Conservation (phyloP, 345 rosid species). For the Mercurialis annua region DNA sequence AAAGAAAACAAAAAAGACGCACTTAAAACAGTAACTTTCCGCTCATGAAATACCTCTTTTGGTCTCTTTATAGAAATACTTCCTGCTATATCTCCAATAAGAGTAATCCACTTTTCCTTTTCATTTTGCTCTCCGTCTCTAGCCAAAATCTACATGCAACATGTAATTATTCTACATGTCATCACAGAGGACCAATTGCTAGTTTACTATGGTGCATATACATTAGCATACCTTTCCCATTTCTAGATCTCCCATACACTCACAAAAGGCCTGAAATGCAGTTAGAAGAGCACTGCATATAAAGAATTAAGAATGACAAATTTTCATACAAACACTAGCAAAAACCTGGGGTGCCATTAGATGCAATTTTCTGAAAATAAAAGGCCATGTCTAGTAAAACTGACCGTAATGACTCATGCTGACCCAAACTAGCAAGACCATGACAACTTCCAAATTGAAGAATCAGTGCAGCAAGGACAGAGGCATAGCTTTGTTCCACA, state of each 20-base stretch:
- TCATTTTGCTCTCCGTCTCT: conserved; percentile 81
- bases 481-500: conserved; percentile 84
- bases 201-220: background rate
- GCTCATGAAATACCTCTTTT: conserved; percentile 59
- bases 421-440: conserved; percentile 79
- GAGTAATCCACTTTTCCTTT: conserved; percentile 88
- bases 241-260: conserved; percentile 97
- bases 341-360: background rate
- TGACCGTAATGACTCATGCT: conserved; percentile 79
- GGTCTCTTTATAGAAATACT: conserved; percentile 96
- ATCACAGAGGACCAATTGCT: background rate
- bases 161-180: conserved; percentile 8
- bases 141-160: conserved; percentile 65
- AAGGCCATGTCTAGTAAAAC: conserved; percentile 7
- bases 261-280: conserved; percentile 95
- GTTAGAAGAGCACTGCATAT: conserved; percentile 74
- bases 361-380: conserved; percentile 5
- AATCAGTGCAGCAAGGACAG: conserved; percentile 80
- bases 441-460: conserved; percentile 93
- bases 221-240: conserved; percentile 81
- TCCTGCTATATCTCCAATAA: conserved; percentile 81
- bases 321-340: background rate
- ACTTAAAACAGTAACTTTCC: background rate
- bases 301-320: conserved; percentile 14
- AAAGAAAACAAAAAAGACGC: background rate